These are phyloP conservation scores for Citrus trifoliata DNA, from an alignment of 345 rosid genomes.

Conservation along the genomic window DNA sequence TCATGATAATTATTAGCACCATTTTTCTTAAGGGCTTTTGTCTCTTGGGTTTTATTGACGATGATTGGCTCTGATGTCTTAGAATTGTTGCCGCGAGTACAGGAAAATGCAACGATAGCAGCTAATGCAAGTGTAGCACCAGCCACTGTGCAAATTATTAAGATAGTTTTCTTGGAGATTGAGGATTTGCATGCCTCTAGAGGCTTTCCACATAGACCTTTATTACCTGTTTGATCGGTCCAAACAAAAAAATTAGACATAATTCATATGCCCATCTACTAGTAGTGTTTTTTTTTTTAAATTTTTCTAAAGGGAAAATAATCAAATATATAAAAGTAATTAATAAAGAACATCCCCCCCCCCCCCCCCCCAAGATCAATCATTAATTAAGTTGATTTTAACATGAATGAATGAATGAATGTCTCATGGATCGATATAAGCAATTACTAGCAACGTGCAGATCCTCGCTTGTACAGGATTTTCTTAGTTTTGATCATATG, in stretches of 20 bases:
- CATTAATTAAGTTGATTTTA: too few species aligned
- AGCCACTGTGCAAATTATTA: slow-evolving; percentile 29
- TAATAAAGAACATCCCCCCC: too few species aligned
- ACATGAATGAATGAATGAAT: too few species aligned
- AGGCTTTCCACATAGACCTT: slow-evolving; percentile 67
- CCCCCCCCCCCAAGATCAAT: fast-evolving
- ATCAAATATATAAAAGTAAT: too few species aligned
- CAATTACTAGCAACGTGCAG: too few species aligned
- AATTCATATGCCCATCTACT: neutral
- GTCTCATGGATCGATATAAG: too few species aligned
- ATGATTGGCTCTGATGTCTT: slow-evolving; percentile 8
- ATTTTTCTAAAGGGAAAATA: too few species aligned
- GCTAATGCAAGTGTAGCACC: slow-evolving; percentile 20
- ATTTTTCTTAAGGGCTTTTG: slow-evolving; percentile 27
- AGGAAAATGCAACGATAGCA: slow-evolving; percentile 7
- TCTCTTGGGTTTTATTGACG: slow-evolving; percentile 19
- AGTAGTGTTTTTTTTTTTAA: too few species aligned
- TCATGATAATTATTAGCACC: slow-evolving; percentile 1
- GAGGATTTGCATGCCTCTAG: slow-evolving; percentile 47
- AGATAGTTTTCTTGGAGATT: slow-evolving; percentile 32
- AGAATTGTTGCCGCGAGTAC: slow-evolving; percentile 6
- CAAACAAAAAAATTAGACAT: neutral
- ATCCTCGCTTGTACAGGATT: too few species aligned
- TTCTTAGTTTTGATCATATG: too few species aligned
- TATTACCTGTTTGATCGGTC: slow-evolving; percentile 44